Percentiles rank a stretch among this genome's conserved stretches.
These are phyloP conservation scores for Phytopythium oedochilum DNA, from an alignment of 352 stramenopile species.

Conservation along the genomic window DNA sequence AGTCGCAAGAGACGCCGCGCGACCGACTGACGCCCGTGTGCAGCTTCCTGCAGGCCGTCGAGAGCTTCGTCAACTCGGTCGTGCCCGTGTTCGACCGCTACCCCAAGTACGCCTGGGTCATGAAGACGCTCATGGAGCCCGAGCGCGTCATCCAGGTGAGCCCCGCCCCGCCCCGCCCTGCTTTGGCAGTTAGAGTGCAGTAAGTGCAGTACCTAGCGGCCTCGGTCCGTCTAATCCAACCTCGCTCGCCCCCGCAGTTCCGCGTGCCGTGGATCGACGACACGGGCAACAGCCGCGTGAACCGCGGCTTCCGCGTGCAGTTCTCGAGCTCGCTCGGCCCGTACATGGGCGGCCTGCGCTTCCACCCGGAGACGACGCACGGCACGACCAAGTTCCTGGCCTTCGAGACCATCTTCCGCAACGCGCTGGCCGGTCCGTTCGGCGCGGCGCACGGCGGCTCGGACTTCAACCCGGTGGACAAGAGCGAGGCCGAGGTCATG, in stretches of 20 bases:
- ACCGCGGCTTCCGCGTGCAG: slow-evolving; percentile 97
- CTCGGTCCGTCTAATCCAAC: too few species aligned
- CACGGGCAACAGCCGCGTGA: slow-evolving; percentile 92
- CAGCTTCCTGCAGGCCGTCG: slow-evolving; percentile 69
- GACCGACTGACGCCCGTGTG: neutral
- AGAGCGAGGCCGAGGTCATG: slow-evolving; percentile 97
- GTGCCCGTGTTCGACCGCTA: slow-evolving; percentile 85
- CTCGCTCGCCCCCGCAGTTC: slow-evolving; percentile 63
- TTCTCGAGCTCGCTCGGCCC: slow-evolving; percentile 90
- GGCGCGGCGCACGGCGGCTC: slow-evolving; percentile 86
- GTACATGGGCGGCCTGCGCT: slow-evolving; percentile 96
- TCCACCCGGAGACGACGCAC: slow-evolving; percentile 90
- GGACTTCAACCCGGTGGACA: slow-evolving; percentile 97
- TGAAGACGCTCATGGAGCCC: slow-evolving; percentile 94
- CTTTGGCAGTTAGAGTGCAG: too few species aligned
- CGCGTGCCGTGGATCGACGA: slow-evolving; percentile 97
- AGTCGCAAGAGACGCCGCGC: too few species aligned
- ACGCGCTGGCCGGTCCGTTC: slow-evolving; percentile 87
- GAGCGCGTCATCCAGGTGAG: slow-evolving; percentile 86
- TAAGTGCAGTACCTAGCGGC: too few species aligned
- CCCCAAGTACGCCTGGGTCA: slow-evolving; percentile 87
- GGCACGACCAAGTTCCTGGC: slow-evolving; percentile 88
- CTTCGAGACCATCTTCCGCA: slow-evolving; percentile 96
- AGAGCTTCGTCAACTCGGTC: slow-evolving; percentile 79
- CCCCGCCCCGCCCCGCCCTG: slow-evolving; percentile 10